These are phyloP conservation scores for Aureobasidium melanogenum DNA, from an alignment of 2,329 filamentous ascomycete genomes.

Conservation along the genomic window DNA sequence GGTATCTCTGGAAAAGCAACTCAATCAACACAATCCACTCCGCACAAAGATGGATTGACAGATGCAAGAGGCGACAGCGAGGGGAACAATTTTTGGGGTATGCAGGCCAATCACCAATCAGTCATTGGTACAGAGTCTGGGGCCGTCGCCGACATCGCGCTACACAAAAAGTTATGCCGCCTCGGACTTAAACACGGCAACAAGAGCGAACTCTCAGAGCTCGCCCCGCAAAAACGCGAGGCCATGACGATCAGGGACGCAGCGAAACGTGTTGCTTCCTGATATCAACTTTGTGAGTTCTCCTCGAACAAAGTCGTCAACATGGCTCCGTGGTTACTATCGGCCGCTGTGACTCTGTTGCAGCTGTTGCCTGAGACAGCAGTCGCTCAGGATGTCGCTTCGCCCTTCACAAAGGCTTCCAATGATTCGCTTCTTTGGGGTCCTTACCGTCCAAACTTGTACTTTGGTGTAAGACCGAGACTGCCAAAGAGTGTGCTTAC, in stretches of 20 bases:
- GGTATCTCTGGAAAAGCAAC: neutral
- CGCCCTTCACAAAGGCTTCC: conserved; percentile 36
- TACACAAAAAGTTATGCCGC: neutral
- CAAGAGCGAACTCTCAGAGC: neutral
- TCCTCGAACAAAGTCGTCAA: neutral
- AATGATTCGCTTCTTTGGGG: conserved; percentile 94
- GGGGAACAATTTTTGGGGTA: neutral
- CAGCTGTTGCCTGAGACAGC: conserved; percentile 3
- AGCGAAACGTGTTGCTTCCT: conserved; percentile 7
- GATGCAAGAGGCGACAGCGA: neutral
- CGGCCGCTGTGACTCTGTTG: conserved; percentile 10
- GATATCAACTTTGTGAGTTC: neutral
- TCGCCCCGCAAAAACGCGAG: conserved; percentile 4
- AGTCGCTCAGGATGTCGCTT: conserved; percentile 13
- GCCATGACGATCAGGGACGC: conserved; percentile 2
- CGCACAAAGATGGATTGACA: neutral
- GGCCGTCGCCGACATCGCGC: neutral
- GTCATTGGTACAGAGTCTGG: neutral
- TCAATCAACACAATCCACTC: neutral
- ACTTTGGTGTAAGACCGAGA: conserved; percentile 81
- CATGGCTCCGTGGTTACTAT: conserved; percentile 12
- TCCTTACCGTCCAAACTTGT: conserved; percentile 86
- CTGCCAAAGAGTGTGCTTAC: conserved; percentile 73
- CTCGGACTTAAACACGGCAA: neutral
- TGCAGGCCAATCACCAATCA: neutral